Base-by-base conservation (phyloP, 1,139 yeast genomes). In the Yarrowia galli region DNA sequence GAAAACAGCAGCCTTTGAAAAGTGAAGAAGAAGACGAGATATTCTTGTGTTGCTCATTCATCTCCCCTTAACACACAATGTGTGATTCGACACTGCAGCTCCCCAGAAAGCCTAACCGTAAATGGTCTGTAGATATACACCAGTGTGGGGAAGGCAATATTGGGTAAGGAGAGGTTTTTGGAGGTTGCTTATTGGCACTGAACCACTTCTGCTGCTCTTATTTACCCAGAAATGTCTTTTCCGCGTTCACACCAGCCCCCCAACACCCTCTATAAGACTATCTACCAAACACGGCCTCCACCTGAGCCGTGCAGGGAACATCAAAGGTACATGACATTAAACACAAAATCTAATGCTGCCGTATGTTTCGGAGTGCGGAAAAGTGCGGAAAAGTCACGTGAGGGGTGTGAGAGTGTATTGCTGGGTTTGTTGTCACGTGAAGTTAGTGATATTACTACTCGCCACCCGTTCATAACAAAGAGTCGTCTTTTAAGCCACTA, bases 71-170 rank as follows among this genome's bases (percentile, higher is more conserved):
- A 3, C 7, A 18, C 42, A 18, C 25, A 9, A 22, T 6, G 32
- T 6, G 45, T 53, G 60, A 53, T 53, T 53, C 60, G 32, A 36
- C 60, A 53, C 32, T 53, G 60, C 60, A 53, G 28, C 56, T 20
- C 56, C 28, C 40, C 18, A 18, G 20, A 40, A 49, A 49, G 40
- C 15, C 20, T 49, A 49, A 49, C 40, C 12, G 10, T 28, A 28
- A 28, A 2, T n/a, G 15, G 15, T 13, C 13, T 5, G 23, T 13
- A 22, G 10, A 22, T 22, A 8, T 2, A 4, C 10, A 13, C 25
- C 8, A 22, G 4, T n/a, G 20, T 18, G 18, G 32, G 49, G 32
- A 16, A 9, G 32, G 18, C 9, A 0, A 7, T 28, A 28, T 28
- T 28, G 32, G 9, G 32, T 5, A 5, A 28, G 9, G 6, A 6